These are phyloP conservation scores for Curvularia sp. DNA, from an alignment of 2,329 filamentous ascomycete species.

Conservation along the genomic window DNA sequence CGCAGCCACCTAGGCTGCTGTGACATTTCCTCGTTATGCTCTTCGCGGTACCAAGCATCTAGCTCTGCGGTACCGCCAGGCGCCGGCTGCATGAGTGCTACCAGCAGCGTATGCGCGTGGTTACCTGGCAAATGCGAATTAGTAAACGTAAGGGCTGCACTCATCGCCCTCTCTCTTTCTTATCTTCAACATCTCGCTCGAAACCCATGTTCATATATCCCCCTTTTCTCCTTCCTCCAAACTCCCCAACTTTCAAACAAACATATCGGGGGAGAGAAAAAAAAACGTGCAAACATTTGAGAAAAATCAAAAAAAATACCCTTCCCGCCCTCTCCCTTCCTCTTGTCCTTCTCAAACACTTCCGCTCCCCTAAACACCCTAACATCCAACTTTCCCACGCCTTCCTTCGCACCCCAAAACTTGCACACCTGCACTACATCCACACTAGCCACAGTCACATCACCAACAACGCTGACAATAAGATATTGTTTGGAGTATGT, in stretches of 20 bases:
- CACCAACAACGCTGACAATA: constrained; percentile 33
- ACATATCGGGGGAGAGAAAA: neutral
- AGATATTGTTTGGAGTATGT: constrained; percentile 31
- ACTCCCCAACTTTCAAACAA: neutral
- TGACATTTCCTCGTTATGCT: constrained; percentile 46
- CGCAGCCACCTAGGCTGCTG: constrained; percentile 38
- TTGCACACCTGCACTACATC: constrained; percentile 26
- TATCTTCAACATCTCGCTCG: neutral
- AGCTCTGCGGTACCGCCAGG: constrained; percentile 33
- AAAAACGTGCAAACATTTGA: neutral
- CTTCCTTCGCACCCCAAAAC: neutral
- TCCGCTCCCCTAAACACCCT: neutral
- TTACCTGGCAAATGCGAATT: neutral
- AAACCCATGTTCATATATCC: no score
- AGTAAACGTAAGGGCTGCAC: neutral
- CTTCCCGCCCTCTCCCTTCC: neutral
- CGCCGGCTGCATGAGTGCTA: constrained; percentile 39
- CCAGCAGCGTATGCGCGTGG: constrained; percentile 18
- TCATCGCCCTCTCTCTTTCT: neutral
- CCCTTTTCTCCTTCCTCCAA: no score
- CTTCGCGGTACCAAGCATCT: constrained; percentile 42
- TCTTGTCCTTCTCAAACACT: neutral
- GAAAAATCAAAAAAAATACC: neutral
- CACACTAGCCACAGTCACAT: constrained; percentile 23
- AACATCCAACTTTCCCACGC: neutral